These are phyloP conservation scores for Pleurotus ostreatus DNA, from an alignment of 768 basidiomycete genomes.

Conservation along the genomic window DNA sequence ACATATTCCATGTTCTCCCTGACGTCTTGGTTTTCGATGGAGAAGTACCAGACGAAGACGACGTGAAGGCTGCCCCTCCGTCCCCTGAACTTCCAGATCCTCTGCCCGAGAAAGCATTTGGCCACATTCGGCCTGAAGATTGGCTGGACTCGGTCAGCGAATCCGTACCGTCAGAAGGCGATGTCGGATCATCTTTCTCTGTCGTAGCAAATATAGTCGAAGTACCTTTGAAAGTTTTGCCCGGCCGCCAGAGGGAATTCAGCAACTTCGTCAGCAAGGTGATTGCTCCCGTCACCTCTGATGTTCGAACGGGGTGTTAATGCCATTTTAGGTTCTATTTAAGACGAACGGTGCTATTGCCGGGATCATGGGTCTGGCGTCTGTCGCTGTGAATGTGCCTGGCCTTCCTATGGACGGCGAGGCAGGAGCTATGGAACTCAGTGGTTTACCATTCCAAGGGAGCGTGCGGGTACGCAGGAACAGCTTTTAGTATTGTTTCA, in stretches of 20 bases:
- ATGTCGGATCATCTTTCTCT: constrained; percentile 49
- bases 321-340: constrained; percentile 58
- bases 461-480: constrained; percentile 65
- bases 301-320: constrained; percentile 3
- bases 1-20: constrained; percentile 63
- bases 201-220: constrained; percentile 68
- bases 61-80: constrained; percentile 25
- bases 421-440: constrained; percentile 44
- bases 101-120: constrained; percentile 70
- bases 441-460: constrained; percentile 64
- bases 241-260: constrained; percentile 74
- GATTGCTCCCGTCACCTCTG: constrained; percentile 2
- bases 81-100: constrained; percentile 59
- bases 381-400: constrained; percentile 53
- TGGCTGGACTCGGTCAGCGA: constrained; percentile 54
- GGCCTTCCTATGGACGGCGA: constrained; percentile 53
- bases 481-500: constrained; percentile 9
- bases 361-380: constrained; percentile 61
- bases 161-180: constrained; percentile 36
- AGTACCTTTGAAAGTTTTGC: constrained; percentile 73
- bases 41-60: constrained; percentile 37
- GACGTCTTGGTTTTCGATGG: constrained; percentile 81
- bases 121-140: constrained; percentile 63
- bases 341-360: constrained; percentile 60
- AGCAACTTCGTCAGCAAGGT: constrained; percentile 78